phyloP scores from a whole-genome alignment of 1,139 yeast genomes.

The Geotrichum citri-aurantii region DNA sequence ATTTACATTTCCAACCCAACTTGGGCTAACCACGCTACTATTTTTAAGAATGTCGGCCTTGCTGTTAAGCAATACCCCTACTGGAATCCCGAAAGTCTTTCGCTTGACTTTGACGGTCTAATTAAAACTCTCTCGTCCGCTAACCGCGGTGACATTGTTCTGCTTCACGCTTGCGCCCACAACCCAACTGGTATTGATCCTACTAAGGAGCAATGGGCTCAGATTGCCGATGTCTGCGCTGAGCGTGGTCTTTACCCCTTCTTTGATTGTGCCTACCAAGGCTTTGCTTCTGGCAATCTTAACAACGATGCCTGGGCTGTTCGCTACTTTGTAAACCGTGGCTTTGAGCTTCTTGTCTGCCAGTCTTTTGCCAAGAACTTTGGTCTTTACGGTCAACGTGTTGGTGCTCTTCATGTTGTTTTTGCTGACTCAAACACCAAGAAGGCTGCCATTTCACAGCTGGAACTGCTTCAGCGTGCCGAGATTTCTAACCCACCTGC shows the following conservation, averaged over 20 bases:
- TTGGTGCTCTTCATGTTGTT: conserved; percentile 75
- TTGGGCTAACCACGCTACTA: conserved; percentile 92
- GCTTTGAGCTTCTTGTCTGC: conserved; percentile 58
- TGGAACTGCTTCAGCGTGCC: conserved; percentile 74
- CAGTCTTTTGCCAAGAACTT: conserved; percentile 95
- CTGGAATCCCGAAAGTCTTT: conserved; percentile 62
- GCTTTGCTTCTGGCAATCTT: conserved; percentile 73
- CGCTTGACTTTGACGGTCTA: conserved; percentile 50
- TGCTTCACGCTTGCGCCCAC: conserved; percentile 93
- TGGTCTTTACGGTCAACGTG: conserved; percentile 96
- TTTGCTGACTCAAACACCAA: conserved; percentile 30
- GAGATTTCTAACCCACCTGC: conserved; percentile 92
- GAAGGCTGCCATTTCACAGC: conserved; percentile 61
- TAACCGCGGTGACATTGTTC: conserved; percentile 43
- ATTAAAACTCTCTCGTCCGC: conserved; percentile 30
- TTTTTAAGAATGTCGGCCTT: conserved; percentile 64
- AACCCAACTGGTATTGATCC: conserved; percentile 97
- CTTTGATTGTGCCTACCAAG: conserved; percentile 92
- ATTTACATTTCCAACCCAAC: conserved; percentile 85
- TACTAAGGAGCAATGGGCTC: conserved; percentile 68
- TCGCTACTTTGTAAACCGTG: conserved; percentile 40
- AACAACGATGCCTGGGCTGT: conserved; percentile 48
- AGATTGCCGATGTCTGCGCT: conserved; percentile 56
- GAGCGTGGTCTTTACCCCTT: conserved; percentile 59
- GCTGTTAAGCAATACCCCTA: conserved; percentile 68